Conservation (phyloP, 805 yeast genomes). For the Ogataea nitratoaversa region DNA sequence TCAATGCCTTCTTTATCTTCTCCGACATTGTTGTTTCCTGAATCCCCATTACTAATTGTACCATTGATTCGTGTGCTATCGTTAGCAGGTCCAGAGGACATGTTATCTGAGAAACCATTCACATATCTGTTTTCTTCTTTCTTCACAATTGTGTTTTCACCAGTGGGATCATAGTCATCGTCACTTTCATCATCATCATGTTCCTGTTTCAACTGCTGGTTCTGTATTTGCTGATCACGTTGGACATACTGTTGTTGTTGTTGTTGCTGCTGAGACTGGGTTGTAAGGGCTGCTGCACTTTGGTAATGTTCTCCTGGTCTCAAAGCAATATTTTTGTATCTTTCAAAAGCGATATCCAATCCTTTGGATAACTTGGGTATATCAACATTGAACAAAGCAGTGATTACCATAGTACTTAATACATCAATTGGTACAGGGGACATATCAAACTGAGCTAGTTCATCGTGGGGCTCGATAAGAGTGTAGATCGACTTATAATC, state of each 20-base stretch:
- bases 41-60: neutral
- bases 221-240: neutral
- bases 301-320: conserved; percentile 6
- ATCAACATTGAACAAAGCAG: conserved; percentile 57
- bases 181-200: conserved; percentile 32
- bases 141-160: neutral
- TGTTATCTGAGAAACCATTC: too few relatives aligned
- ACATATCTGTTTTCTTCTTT: neutral
- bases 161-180: conserved; percentile 17
- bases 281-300: too few relatives aligned
- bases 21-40: conserved; percentile 3
- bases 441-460: conserved; percentile 63
- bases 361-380: conserved; percentile 56
- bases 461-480: conserved; percentile 57
- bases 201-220: neutral
- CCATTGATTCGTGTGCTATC: neutral
- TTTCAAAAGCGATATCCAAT: conserved; percentile 59
- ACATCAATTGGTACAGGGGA: conserved; percentile 61
- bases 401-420: conserved; percentile 59
- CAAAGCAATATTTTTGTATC: conserved; percentile 39
- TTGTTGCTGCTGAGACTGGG: neutral
- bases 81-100: too few relatives aligned
- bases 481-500: conserved; percentile 65
- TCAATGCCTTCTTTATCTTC: conserved; percentile 26
- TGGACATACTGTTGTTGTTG: neutral